Evolutionary conservation across 2,329 filamentous ascomycete species (phyloP).

Genomic region (Teratosphaeriaceae sp.): DNA sequence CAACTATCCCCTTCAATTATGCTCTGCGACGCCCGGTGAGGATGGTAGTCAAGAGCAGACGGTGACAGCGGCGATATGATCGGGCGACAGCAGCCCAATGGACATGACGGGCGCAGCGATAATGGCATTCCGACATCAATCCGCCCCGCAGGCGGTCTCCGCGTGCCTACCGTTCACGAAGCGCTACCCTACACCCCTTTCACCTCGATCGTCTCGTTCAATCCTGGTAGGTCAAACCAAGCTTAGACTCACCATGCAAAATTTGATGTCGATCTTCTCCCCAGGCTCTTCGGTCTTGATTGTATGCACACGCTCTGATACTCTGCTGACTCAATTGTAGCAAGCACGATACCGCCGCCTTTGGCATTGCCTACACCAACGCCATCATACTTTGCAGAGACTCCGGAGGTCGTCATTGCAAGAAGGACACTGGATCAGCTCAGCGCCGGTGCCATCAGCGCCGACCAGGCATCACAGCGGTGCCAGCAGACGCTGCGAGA

Average conservation of each 20-base stretch:
- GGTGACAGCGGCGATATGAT: background rate
- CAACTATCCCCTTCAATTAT: background rate
- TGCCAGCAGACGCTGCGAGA: slow-evolving; percentile 67
- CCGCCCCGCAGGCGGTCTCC: slow-evolving; percentile 6
- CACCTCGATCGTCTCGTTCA: slow-evolving; percentile 71
- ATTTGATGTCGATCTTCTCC: background rate
- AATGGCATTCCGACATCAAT: background rate
- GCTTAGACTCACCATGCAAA: background rate
- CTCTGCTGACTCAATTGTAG: background rate
- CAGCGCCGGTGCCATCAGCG: slow-evolving; percentile 60
- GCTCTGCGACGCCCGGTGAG: no score
- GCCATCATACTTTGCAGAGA: slow-evolving; percentile 27
- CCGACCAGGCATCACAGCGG: slow-evolving; percentile 54
- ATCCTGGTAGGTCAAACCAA: slow-evolving; percentile 52
- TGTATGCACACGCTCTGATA: background rate
- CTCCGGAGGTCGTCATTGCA: slow-evolving; percentile 15
- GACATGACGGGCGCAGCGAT: background rate
- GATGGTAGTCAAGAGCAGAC: no score
- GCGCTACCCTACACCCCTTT: slow-evolving; percentile 78
- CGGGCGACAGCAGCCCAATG: background rate
- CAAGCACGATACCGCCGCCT: slow-evolving; percentile 35
- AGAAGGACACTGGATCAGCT: slow-evolving; percentile 55
- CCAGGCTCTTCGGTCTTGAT: background rate
- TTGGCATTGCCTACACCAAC: slow-evolving; percentile 34
- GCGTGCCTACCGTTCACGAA: slow-evolving; percentile 55